Conservation (phyloP, 2,329 filamentous ascomycete species). For the Aspergillus sojae region DNA sequence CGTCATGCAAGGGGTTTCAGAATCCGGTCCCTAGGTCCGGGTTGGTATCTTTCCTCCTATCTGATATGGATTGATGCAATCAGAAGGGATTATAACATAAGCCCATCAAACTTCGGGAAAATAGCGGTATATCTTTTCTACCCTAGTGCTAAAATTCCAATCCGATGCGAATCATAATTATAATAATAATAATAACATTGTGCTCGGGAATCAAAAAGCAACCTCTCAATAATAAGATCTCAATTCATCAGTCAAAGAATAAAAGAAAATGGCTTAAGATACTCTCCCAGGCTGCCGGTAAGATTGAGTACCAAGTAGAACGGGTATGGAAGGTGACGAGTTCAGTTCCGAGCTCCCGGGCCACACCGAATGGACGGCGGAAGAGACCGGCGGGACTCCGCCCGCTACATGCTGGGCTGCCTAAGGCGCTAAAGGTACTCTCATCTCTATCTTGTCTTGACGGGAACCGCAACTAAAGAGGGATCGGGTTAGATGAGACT, state of each 20-base stretch:
- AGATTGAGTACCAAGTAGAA: not conserved
- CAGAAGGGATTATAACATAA: not conserved
- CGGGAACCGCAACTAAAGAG: not conserved
- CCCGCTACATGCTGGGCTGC: constrained; percentile 14
- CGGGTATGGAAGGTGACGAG: constrained; percentile 13
- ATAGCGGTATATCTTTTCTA: not conserved
- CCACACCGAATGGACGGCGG: constrained; percentile 24
- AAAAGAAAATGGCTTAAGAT: not conserved
- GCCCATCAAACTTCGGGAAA: not conserved
- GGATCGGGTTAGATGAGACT: not conserved
- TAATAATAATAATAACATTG: not conserved
- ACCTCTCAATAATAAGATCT: not conserved
- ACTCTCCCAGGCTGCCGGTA: not conserved
- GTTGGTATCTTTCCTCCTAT: not conserved
- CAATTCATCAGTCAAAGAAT: not conserved
- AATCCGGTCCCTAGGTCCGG: not conserved
- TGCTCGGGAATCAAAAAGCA: not conserved
- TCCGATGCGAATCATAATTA: not conserved
- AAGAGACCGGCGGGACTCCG: constrained; percentile 31
- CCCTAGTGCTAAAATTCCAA: not conserved
- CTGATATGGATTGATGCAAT: constrained; percentile 4
- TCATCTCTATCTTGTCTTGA: not conserved
- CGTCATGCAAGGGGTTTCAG: constrained; percentile 1
- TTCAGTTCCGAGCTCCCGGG: constrained; percentile 15
- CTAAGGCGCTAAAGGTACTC: not conserved